phyloP scores from a whole-genome alignment of 2,329 filamentous ascomycete species.

The Raffaelea ambrosiae region DNA sequence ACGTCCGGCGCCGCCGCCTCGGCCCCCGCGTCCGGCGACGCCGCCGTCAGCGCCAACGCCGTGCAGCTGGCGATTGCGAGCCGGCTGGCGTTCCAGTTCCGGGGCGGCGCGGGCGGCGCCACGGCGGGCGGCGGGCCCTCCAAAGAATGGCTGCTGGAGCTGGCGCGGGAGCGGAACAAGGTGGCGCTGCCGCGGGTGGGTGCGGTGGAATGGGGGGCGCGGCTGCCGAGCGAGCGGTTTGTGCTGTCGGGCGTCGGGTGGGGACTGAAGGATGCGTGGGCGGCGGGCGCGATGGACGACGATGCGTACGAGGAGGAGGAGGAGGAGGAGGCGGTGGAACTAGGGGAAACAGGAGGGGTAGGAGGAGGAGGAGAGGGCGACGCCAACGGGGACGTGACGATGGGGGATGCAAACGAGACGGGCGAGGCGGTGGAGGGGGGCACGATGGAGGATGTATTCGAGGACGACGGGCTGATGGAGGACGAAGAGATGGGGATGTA shows the following conservation, averaged over 20 bases:
- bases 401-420: conserved; percentile 43
- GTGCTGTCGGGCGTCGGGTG: conserved; percentile 58
- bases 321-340: conserved; percentile 18
- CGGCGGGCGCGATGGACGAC: conserved; percentile 29
- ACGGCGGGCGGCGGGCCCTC: conserved; percentile 40
- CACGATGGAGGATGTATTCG: conserved; percentile 39
- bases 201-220: conserved; percentile 58
- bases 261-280: conserved; percentile 54
- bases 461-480: conserved; percentile 22
- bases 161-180: conserved; percentile 64
- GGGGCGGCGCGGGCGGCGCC: conserved; percentile 39
- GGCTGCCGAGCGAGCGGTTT: conserved; percentile 59
- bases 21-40: conserved; percentile 38
- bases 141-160: conserved; percentile 70
- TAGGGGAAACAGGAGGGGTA: no score
- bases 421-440: conserved; percentile 47
- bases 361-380: conserved; percentile 29
- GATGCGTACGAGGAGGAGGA: conserved; percentile 34
- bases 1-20: conserved; percentile 39
- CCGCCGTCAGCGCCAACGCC: conserved; percentile 55
- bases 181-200: conserved; percentile 54
- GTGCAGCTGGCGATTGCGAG: conserved; percentile 65
- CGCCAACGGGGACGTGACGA: conserved; percentile 16
- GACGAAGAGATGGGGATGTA: conserved; percentile 28
- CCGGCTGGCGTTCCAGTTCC: conserved; percentile 61